phyloP scores from a whole-genome alignment of 2,329 filamentous ascomycete genomes.

The Coniosporium tulheliwenetii region DNA sequence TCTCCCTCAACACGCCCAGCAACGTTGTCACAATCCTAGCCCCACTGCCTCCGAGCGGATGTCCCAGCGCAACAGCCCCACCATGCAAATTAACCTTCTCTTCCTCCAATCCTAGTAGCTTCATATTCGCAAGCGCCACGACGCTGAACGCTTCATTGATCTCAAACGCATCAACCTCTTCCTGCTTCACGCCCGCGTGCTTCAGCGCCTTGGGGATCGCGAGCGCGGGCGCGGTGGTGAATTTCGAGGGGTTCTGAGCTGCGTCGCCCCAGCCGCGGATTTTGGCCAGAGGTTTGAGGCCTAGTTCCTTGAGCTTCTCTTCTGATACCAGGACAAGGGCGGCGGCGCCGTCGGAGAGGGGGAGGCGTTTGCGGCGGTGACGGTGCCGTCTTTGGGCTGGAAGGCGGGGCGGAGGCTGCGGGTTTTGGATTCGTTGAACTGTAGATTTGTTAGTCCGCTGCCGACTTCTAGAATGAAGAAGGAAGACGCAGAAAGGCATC shows the following conservation, averaged over 20 bases:
- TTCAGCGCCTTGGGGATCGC: slow-evolving; percentile 96
- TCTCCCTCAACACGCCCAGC: slow-evolving; percentile 74
- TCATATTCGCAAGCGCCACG: slow-evolving; percentile 90
- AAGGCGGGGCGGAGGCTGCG: slow-evolving; percentile 52
- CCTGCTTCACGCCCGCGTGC: slow-evolving; percentile 69
- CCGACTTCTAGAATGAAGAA: neutral
- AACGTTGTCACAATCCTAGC: slow-evolving; percentile 87
- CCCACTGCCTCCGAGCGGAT: slow-evolving; percentile 85
- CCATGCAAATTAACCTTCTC: slow-evolving; percentile 93
- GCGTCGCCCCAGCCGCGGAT: slow-evolving; percentile 97
- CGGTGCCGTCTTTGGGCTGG: slow-evolving; percentile 70
- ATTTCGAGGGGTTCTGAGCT: slow-evolving; percentile 78
- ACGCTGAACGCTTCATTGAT: slow-evolving; percentile 99
- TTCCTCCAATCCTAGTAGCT: slow-evolving; percentile 63
- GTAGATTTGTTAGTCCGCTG: neutral
- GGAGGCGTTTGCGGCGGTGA: slow-evolving; percentile 92
- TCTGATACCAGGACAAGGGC: slow-evolving; percentile 90
- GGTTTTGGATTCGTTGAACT: slow-evolving; percentile 37
- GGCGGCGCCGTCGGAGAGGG: slow-evolving; percentile 91
- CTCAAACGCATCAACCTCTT: slow-evolving; percentile 82
- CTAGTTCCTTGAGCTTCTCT: slow-evolving; percentile 81
- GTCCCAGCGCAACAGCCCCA: slow-evolving; percentile 87
- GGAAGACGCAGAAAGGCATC: slow-evolving; percentile 1
- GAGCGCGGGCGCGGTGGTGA: slow-evolving; percentile 84
- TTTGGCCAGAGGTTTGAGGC: slow-evolving; percentile 83